phyloP scores from a whole-genome alignment of 2,329 filamentous ascomycete species.

The Trichophyton equinum region DNA sequence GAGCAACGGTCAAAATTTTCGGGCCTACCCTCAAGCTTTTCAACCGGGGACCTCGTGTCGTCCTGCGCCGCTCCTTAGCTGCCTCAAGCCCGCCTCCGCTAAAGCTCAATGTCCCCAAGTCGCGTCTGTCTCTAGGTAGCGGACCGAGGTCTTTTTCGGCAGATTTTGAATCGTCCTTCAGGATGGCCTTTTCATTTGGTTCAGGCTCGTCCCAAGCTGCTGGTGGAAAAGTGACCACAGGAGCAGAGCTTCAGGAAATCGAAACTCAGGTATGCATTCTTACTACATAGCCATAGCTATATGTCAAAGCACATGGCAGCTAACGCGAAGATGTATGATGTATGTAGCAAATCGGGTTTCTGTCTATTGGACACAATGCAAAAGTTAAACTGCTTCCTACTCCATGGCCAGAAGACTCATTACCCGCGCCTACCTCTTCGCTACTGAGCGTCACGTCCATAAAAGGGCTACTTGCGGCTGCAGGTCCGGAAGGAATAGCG shows the following conservation, averaged over 20 bases:
- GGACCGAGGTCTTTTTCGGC: conserved; percentile 26
- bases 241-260: conserved; percentile 61
- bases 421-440: conserved; percentile 65
- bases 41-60: conserved; percentile 29
- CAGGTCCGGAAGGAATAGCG: conserved; percentile 65
- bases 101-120: conserved; percentile 28
- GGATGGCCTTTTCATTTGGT: conserved; percentile 51
- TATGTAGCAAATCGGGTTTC: conserved; percentile 61
- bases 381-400: conserved; percentile 69
- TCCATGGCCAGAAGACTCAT: conserved; percentile 56
- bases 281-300: not conserved
- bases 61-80: conserved; percentile 34
- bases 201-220: conserved; percentile 31
- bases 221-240: conserved; percentile 36
- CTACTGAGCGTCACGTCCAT: conserved; percentile 72
- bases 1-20: conserved; percentile 32
- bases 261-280: conserved; percentile 56
- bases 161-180: conserved; percentile 25
- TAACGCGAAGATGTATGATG: not conserved
- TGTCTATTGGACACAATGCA: conserved; percentile 63
- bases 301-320: not conserved
- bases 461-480: conserved; percentile 73
- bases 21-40: conserved; percentile 32
- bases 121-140: conserved; percentile 24
- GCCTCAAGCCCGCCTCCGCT: conserved; percentile 9